phyloP scores from a whole-genome alignment of 805 yeast genomes.

The Kregervanrija fluxuum region DNA sequence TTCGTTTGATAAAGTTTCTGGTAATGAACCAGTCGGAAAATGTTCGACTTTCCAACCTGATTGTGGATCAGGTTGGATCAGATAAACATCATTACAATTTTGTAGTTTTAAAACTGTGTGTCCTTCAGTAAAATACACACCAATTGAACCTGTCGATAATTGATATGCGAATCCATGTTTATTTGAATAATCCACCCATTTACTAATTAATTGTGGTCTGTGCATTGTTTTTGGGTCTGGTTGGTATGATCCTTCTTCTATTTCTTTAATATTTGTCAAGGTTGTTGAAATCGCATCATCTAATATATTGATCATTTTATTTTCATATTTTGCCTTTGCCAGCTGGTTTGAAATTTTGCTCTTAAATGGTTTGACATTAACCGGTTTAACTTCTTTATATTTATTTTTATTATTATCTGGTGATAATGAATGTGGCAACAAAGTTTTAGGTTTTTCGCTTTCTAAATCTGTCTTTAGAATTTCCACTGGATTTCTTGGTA shows the following conservation, averaged over 20 bases:
- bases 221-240: constrained; percentile 15
- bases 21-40: constrained; percentile 34
- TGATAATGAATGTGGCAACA: constrained; percentile 83
- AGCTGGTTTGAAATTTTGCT: constrained; percentile 23
- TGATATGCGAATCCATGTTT: constrained; percentile 95
- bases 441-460: constrained; percentile 57
- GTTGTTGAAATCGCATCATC: constrained; percentile 24
- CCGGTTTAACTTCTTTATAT: constrained; percentile 58
- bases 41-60: constrained; percentile 51
- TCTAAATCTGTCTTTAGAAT: constrained; percentile 62
- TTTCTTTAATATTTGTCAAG: constrained; percentile 19
- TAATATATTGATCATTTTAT: constrained; percentile 20
- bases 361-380: constrained; percentile 19
- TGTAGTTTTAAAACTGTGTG: constrained; percentile 70
- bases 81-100: constrained; percentile 59
- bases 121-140: constrained; percentile 82
- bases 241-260: constrained; percentile 19
- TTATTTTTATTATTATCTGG: constrained; percentile 88
- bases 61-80: constrained; percentile 41
- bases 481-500: constrained; percentile 56
- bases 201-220: constrained; percentile 70
- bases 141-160: constrained; percentile 81
- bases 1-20: constrained; percentile 53
- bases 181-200: constrained; percentile 97
- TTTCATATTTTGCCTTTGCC: constrained; percentile 23